phyloP scores from a whole-genome alignment of 768 basidiomycete genomes.

The Phylloporus sp. region DNA sequence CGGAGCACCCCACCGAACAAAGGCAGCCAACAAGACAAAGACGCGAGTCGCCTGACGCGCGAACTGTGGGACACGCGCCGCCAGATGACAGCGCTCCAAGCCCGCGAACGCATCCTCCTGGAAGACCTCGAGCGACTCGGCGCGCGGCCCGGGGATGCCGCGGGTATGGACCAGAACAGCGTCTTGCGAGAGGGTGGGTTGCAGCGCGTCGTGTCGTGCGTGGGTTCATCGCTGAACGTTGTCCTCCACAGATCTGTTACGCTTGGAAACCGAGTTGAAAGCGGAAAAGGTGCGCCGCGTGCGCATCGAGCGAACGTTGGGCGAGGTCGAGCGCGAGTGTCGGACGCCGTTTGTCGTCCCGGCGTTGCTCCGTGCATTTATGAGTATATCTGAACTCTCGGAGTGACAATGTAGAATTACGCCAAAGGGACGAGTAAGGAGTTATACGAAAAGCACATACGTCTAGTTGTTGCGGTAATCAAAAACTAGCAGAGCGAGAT shows the following conservation, averaged over 20 bases:
- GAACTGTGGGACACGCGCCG: constrained; percentile 29
- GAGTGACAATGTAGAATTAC: constrained; percentile 23
- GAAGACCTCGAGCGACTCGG: constrained; percentile 20
- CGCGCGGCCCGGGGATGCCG: neutral
- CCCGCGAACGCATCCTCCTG: constrained; percentile 22
- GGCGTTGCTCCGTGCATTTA: constrained; percentile 50
- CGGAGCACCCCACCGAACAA: neutral
- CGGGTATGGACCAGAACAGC: neutral
- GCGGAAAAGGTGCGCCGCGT: constrained; percentile 34
- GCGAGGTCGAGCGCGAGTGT: constrained; percentile 47
- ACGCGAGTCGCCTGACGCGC: constrained; percentile 14
- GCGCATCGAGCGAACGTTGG: constrained; percentile 42
- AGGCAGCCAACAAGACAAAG: neutral
- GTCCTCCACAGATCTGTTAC: constrained; percentile 9
- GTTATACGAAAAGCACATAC: constrained; percentile 8
- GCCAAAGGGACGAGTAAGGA: constrained; percentile 6
- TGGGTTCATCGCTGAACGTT: neutral
- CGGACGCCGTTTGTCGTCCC: constrained; percentile 53
- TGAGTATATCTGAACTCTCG: constrained; percentile 43
- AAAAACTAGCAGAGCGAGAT: constrained; percentile 3
- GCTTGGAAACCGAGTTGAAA: constrained; percentile 33
- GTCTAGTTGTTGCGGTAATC: neutral
- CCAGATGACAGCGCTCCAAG: constrained; percentile 19
- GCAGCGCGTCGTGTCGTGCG: no score
- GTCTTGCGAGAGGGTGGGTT: constrained; percentile 17